Evolutionary conservation across 164 flowering plant genomes (phyloP).

Genomic region (Akebia trifoliata): DNA sequence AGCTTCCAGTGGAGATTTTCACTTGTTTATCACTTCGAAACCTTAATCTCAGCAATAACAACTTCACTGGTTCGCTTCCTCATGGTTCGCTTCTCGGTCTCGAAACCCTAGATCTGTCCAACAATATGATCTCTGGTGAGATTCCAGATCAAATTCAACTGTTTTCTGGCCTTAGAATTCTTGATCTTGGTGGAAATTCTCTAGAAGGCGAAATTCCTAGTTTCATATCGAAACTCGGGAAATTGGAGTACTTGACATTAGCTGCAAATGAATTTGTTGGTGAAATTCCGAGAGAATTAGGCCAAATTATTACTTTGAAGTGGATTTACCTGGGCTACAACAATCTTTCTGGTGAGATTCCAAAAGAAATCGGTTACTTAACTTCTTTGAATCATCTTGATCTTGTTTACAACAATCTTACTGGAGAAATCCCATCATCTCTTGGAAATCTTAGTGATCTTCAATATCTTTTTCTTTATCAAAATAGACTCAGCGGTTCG

Average conservation of each 20-base stretch:
- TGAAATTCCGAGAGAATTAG: conserved; percentile 44
- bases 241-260: conserved; percentile 44
- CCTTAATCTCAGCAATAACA: conserved; percentile 73
- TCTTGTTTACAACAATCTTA: conserved; percentile 74
- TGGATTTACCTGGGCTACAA: conserved; percentile 84
- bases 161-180: conserved; percentile 35
- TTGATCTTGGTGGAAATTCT: conserved; percentile 75
- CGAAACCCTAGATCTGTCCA: conserved; percentile 53
- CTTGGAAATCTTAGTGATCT: conserved; percentile 62
- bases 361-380: conserved; percentile 49
- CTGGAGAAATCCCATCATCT: conserved; percentile 61
- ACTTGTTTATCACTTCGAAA: conserved; percentile 36
- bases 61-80: conserved; percentile 58
- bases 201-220: conserved; percentile 50
- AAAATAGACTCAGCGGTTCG: conserved; percentile 54
- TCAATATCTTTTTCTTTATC: conserved; percentile 59
- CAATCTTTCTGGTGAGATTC: conserved; percentile 69
- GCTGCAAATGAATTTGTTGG: conserved; percentile 64
- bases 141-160: conserved; percentile 41
- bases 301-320: conserved; percentile 46
- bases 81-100: conserved; percentile 29
- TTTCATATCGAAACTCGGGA: conserved; percentile 33
- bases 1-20: conserved; percentile 35
- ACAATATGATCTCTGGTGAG: conserved; percentile 55
- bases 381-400: conserved; percentile 64